A percentile compares a stretch with the other conserved stretches of the same genome.
phyloP scores from a whole-genome alignment of 2,329 filamentous ascomycete species.

The Huntiella savannae region DNA sequence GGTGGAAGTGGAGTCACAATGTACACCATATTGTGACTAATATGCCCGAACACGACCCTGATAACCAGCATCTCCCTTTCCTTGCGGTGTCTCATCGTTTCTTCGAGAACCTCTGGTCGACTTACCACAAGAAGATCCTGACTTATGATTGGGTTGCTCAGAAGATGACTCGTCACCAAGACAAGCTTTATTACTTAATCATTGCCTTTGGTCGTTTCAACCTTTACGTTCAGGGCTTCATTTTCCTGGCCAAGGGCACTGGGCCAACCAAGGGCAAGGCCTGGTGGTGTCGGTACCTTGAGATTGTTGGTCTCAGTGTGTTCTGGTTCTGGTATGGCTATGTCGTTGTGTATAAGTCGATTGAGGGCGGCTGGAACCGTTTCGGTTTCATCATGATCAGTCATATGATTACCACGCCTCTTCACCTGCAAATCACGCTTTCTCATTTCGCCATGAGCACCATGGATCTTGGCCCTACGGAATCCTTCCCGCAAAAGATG shows the following conservation, averaged over 20 bases:
- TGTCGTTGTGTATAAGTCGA: constrained; percentile 50
- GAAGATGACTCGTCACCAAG: constrained; percentile 51
- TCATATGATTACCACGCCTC: constrained; percentile 60
- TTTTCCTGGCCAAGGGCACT: constrained; percentile 50
- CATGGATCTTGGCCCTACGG: constrained; percentile 59
- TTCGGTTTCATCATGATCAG: constrained; percentile 61
- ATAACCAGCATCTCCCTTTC: constrained; percentile 81
- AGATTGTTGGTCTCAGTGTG: constrained; percentile 54
- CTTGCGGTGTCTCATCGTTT: constrained; percentile 75
- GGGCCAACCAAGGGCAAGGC: constrained; percentile 58
- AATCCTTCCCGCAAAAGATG: constrained; percentile 83
- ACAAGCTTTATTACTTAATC: constrained; percentile 68
- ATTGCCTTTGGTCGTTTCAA: constrained; percentile 74
- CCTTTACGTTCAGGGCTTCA: constrained; percentile 65
- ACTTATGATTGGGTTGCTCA: constrained; percentile 56
- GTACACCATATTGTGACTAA: constrained; percentile 96
- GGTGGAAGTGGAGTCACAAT: constrained; percentile 96
- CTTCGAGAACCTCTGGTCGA: constrained; percentile 51
- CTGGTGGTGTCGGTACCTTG: constrained; percentile 70
- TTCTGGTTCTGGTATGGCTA: constrained; percentile 87
- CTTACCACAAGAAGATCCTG: constrained; percentile 71
- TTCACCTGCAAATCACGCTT: constrained; percentile 79
- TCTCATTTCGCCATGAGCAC: constrained; percentile 93
- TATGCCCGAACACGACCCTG: constrained; percentile 83
- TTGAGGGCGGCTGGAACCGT: constrained; percentile 50